Percentiles rank a stretch among this genome's conserved stretches.
phyloP scores from a whole-genome alignment of 1,284 basidiomycete genomes.

The Austroboletus niveus region DNA sequence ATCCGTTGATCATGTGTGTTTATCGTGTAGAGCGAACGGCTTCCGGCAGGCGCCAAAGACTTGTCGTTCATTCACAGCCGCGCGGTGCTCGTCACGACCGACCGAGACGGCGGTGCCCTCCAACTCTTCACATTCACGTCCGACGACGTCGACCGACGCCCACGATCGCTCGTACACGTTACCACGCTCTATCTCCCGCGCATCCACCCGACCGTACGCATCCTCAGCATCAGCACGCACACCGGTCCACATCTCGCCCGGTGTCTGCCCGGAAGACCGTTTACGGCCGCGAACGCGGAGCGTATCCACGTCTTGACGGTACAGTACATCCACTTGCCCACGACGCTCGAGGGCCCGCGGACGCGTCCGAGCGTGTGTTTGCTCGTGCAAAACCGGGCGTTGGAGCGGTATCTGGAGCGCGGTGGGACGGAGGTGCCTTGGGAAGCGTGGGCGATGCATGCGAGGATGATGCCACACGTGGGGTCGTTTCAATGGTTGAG shows the following conservation, averaged over 20 bases:
- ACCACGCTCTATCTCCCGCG: slow-evolving; percentile 38
- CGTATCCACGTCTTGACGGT: slow-evolving; percentile 47
- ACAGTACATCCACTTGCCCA: slow-evolving; percentile 25
- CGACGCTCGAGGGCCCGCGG: slow-evolving; percentile 2
- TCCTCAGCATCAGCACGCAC: slow-evolving; percentile 28
- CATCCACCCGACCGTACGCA: slow-evolving; percentile 11
- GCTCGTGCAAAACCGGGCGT: slow-evolving; percentile 38
- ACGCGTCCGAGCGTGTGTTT: slow-evolving; percentile 27
- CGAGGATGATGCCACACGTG: slow-evolving; percentile 37
- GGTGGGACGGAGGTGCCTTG: slow-evolving; percentile 31
- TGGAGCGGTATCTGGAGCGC: slow-evolving; percentile 30
- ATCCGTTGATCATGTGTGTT: too few species aligned
- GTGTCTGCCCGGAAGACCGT: slow-evolving; percentile 32
- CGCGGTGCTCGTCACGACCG: slow-evolving; percentile 43
- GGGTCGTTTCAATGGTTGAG: slow-evolving; percentile 39
- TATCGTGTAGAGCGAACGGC: neutral
- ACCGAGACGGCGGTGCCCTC: slow-evolving; percentile 34
- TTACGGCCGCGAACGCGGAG: slow-evolving; percentile 37
- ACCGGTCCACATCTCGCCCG: slow-evolving; percentile 39
- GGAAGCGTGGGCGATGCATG: slow-evolving; percentile 46
- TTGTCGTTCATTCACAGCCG: slow-evolving; percentile 48
- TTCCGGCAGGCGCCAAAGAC: slow-evolving; percentile 37
- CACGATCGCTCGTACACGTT: slow-evolving; percentile 16
- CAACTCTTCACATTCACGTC: slow-evolving; percentile 38
- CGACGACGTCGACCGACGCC: slow-evolving; percentile 2